A percentile compares a stretch with the other conserved stretches of the same genome.
These are phyloP conservation scores for Fusarium neocosmosporiellum DNA, from an alignment of 2,329 filamentous ascomycete genomes.

Conservation along the genomic window DNA sequence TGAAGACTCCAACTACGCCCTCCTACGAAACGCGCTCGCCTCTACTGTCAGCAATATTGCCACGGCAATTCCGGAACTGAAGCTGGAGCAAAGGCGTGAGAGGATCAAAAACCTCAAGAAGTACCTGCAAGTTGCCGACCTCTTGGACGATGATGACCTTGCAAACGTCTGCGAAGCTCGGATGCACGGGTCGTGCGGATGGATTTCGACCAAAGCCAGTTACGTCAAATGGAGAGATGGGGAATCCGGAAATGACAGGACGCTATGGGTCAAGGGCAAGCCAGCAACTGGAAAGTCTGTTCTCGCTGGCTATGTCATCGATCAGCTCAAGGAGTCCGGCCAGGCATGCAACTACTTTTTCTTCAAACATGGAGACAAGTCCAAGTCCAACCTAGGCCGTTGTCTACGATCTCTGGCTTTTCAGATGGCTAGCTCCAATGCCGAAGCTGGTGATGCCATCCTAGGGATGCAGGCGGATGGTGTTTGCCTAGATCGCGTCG, in stretches of 20 bases:
- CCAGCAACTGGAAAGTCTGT: conserved; percentile 52
- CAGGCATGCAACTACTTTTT: conserved; percentile 39
- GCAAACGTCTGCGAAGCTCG: conserved; percentile 16
- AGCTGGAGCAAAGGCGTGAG: conserved; percentile 8
- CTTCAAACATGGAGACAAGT: conserved; percentile 39
- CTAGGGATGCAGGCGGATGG: conserved; percentile 40
- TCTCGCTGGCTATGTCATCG: conserved; percentile 46
- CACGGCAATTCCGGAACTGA: conserved; percentile 1
- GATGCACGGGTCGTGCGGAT: conserved; percentile 24
- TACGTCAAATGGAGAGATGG: conserved; percentile 30
- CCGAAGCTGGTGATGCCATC: conserved; percentile 36
- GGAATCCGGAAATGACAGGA: conserved; percentile 5
- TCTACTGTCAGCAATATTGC: conserved; percentile 24
- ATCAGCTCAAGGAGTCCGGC: conserved; percentile 34
- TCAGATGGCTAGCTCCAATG: conserved; percentile 42
- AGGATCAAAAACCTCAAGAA: conserved; percentile 14
- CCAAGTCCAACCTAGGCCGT: conserved; percentile 33
- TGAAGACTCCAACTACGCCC: conserved; percentile 52
- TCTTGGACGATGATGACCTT: conserved; percentile 28
- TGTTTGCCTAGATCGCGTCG: conserved; percentile 47
- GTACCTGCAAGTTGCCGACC: conserved; percentile 23
- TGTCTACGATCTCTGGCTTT: conserved; percentile 47
- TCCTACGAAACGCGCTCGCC: conserved; percentile 46
- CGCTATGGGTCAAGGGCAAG: conserved; percentile 40
- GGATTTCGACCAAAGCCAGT: conserved; percentile 24